Evolutionary conservation across 164 flowering plant genomes (phyloP), one percentile per base, ranked within the genome.

Genomic region (Liriodendron chinense): DNA sequence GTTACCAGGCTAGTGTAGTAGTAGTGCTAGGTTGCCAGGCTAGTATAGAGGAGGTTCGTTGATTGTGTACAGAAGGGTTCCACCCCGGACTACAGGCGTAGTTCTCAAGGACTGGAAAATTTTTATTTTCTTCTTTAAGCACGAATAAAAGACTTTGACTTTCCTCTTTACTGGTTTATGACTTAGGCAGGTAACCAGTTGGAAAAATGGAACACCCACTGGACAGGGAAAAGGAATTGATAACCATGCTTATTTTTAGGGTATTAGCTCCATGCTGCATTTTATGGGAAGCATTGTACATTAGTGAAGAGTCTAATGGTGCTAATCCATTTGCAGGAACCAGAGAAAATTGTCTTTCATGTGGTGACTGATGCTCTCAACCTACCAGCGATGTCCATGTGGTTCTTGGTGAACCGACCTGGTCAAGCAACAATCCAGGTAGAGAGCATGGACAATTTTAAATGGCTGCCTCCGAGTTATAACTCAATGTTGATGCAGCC

Each of bases 361-460:
- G 82, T 96, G 63, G 96, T 93, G 82, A 91, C 98, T 20, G 90
- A 94, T 86, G 87, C 92, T 59, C 85, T 94, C 47, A 92, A 96
- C 82, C 78, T 83, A 71, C 96, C 94, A 43, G 91, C 98, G 69
- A 85, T 96, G 47, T 86, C 84, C 28, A 92, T 92, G 96, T 96
- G 99, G 98, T 96, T 96, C 83, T 80, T 91, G 72, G 53, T 80
- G 57, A 90, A 94, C 77, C 95, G 93, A 78, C 98, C 97, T 23
- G 88, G 86, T 57, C 81, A 87, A 84, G 94, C 96, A 49, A 82
- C 92, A 23, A 80, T 96, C 53, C 84, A 89, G 66, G 75, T 94
- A 73, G 80, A 79, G 84, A 90, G 83, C 84, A 78, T 86, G 62
- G 88, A 89, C 43, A 76, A 81, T 69, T 86, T 87, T 73, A 84